Evolutionary conservation across 208 protist genomes (phyloP).

Genomic region (Acanthamoeba castellanii): DNA sequence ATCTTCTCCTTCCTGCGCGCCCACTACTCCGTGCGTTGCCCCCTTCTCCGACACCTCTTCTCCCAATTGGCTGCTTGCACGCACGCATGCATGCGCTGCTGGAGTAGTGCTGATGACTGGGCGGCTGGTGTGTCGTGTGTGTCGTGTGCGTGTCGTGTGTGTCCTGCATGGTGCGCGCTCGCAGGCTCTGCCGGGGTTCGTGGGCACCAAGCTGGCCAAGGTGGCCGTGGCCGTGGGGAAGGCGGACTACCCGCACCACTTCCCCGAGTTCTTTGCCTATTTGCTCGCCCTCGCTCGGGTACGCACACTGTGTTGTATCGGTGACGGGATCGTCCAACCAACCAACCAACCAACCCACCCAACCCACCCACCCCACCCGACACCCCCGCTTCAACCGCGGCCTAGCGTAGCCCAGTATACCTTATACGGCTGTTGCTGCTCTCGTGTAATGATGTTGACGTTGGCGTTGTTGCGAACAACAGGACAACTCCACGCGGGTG

Average conservation of each 20-base stretch:
- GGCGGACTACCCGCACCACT: conserved; percentile 20
- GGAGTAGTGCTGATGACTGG: not conserved
- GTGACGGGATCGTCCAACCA: no score
- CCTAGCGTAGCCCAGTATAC: no score
- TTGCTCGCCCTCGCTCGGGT: not conserved
- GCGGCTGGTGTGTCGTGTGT: no score
- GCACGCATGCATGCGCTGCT: not conserved
- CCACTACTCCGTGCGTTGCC: not conserved
- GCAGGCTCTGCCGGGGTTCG: not conserved
- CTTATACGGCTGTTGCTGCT: no score
- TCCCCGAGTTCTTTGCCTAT: conserved; percentile 53
- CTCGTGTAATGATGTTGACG: not conserved
- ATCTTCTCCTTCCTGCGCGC: conserved; percentile 25
- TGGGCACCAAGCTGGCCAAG: conserved; percentile 24
- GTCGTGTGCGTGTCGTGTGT: not conserved
- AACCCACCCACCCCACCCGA: no score
- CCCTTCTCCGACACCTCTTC: not conserved
- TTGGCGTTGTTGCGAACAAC: not conserved
- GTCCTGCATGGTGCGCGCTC: no score
- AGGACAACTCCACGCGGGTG: not conserved
- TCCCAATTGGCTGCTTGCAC: not conserved
- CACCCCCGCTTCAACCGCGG: no score
- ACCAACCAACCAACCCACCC: no score
- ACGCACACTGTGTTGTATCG: no score
- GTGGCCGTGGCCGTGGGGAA: conserved; percentile 24